These are phyloP conservation scores for Alnus rubra DNA, from an alignment of 306 rosid genomes.

Conservation along the genomic window DNA sequence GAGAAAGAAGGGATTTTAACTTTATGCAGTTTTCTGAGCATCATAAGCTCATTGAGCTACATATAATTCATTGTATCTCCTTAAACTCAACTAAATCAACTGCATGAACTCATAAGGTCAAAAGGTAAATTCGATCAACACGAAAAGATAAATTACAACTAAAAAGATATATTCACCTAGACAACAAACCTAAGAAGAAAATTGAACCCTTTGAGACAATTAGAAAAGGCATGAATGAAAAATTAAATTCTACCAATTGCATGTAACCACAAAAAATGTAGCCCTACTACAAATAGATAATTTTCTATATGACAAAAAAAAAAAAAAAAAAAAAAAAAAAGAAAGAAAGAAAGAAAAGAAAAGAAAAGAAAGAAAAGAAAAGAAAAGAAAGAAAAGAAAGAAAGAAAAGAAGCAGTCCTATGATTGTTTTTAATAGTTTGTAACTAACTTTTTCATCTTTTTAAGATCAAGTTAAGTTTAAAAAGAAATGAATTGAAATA, in stretches of 20 bases:
- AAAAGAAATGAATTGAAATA: background rate
- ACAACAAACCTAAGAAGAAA: background rate
- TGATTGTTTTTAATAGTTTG: background rate
- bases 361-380: background rate
- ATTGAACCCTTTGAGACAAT: background rate
- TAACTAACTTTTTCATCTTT: background rate
- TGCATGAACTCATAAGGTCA: background rate
- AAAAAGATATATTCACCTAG: background rate
- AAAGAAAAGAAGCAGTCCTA: background rate
- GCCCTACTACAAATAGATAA: background rate
- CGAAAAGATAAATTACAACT: background rate
- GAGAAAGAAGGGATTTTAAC: background rate
- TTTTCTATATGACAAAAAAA: background rate
- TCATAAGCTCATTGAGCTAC: background rate
- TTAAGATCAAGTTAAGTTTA: background rate
- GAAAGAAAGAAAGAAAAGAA: background rate
- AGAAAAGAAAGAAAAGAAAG: background rate
- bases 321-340: background rate
- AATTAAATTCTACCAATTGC: background rate
- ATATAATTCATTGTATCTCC: background rate
- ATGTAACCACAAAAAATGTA: background rate
- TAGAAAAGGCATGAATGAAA: background rate
- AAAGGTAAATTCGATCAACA: background rate
- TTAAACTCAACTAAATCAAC: background rate
- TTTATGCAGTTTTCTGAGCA: background rate